Percentiles rank a stretch among this genome's conserved stretches.
These are phyloP conservation scores for Thelonectria blattea DNA, from an alignment of 2,329 filamentous ascomycete species.

Conservation along the genomic window DNA sequence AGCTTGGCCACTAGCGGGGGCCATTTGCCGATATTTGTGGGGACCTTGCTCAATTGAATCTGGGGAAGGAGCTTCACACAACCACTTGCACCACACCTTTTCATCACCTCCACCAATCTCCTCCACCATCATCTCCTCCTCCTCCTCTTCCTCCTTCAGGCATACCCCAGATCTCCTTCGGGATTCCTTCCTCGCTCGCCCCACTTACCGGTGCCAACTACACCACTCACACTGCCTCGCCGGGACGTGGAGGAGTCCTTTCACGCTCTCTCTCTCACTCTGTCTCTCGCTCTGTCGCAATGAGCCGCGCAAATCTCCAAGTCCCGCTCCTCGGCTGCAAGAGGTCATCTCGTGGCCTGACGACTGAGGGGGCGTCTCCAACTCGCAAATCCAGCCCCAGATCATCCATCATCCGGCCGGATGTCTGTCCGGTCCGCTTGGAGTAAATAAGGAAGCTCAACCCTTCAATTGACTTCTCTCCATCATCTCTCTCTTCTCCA, in stretches of 20 bases:
- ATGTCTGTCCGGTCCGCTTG: not conserved
- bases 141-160: too few relatives aligned
- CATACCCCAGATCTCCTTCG: not conserved
- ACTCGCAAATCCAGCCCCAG: not conserved
- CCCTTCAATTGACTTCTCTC: constrained; percentile 2
- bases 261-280: not conserved
- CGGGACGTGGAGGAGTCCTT: constrained; percentile 18
- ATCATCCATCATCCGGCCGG: constrained; percentile 5
- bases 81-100: not conserved
- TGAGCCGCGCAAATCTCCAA: not conserved
- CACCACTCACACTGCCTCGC: not conserved
- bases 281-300: not conserved
- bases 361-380: not conserved
- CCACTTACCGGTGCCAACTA: constrained; percentile 14
- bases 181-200: not conserved
- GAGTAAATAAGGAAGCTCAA: constrained; percentile 8
- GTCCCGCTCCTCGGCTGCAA: not conserved
- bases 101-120: not conserved
- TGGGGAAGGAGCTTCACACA: not conserved
- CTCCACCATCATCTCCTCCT: too few relatives aligned
- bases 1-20: constrained; percentile 7
- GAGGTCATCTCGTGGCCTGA: not conserved
- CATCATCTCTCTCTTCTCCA: constrained; percentile 3
- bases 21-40: constrained; percentile 16
- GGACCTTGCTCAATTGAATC: not conserved